Conservation (phyloP, 108 stramenopile genomes). For the Tribonema minus region DNA sequence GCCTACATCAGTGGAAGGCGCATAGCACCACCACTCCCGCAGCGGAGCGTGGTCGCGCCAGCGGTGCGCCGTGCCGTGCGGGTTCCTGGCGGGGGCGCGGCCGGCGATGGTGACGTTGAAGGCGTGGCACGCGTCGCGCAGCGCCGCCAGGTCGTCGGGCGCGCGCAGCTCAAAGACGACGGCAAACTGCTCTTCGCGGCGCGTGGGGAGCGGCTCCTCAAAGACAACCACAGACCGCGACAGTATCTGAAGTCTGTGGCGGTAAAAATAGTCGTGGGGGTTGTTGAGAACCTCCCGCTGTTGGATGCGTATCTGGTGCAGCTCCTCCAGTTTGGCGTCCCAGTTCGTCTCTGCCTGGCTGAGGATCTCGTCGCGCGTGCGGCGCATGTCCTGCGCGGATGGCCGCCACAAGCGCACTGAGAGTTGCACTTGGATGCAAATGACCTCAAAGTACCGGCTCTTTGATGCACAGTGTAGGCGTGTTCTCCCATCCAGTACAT, state of each 20-base stretch:
- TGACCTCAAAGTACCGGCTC: no score
- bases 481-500: no score
- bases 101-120: neutral
- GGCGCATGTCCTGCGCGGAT: neutral
- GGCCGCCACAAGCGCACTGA: neutral
- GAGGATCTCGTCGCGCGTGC: neutral
- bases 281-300: no score
- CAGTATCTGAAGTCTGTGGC: neutral
- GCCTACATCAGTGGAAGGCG: neutral
- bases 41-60: neutral
- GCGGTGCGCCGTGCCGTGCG: neutral
- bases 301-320: neutral
- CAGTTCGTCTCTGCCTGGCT: neutral
- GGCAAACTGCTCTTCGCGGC: neutral
- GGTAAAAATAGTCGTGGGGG: no score
- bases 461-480: no score
- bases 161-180: neutral
- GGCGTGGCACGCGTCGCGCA: neutral
- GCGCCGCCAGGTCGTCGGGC: neutral
- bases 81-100: no score
- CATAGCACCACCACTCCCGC: neutral
- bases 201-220: neutral
- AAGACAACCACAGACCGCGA: neutral
- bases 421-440: no score
- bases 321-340: neutral